Evolutionary conservation across 768 basidiomycete species (phyloP), one percentile per base, ranked within the genome.

Genomic region (Termitomyces heimii): DNA sequence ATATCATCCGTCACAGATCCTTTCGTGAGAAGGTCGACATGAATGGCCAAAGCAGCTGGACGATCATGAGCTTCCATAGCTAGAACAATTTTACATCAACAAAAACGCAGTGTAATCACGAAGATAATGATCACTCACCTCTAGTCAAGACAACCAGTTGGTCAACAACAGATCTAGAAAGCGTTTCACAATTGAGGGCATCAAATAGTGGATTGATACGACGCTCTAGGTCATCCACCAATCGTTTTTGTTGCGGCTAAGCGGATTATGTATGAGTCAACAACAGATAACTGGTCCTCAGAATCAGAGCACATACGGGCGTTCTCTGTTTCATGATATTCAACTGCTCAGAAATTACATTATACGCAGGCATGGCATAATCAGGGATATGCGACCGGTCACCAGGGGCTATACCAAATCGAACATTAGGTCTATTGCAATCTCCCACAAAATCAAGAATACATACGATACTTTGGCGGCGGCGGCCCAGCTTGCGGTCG

Each of bases 311-410:
- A 22, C 86, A 60, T 60, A 94, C 94, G 13, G 92, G 91, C 7
- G 79, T 82, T 13, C 77, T 82, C 67, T 92, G 88, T 73, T 81
- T 92, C 73, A 92, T 68, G 40, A 79, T 78, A 45, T 76, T 74
- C 62, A 95, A 66, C 56, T 89, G 85, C 46, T 77, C 77, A 22
- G 77, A 77, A 39, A 97, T 75, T 18, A 88, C 76, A 51, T 83
- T 77, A 60, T 78, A 94, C 50, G 89, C 84, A 0, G 88, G 84
- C 56, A 76, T 70, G 22, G 81, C 77, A 46, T 78, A 73, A 9
- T 86, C 84, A 1, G 94, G 88, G 53, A 98, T 97, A 69, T 98
- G 96, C n/a, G 82, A 83, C 28, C 94, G 81, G 68, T 98, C 96
- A 55, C 96, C 95, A 52, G 85, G 79, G 43, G 95, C 94, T 96